Conservation (phyloP, 495 filamentous ascomycete species). For the Daldinia loculata region DNA sequence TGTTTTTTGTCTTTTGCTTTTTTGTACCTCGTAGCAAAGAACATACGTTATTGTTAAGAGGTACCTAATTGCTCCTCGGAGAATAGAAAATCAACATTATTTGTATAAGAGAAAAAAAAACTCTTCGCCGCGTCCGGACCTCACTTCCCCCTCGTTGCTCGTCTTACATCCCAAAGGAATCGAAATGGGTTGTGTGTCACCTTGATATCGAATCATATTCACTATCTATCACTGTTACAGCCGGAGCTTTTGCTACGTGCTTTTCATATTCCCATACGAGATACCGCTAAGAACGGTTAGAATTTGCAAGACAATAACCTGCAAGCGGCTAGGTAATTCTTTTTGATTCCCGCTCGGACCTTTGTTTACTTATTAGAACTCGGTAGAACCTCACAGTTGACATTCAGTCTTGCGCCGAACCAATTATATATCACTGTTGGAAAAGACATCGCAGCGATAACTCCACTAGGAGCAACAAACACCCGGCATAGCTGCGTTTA, state of each 20-base stretch:
- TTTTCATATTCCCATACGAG: neutral
- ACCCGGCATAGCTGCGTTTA: neutral
- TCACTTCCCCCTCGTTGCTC: conserved; percentile 10
- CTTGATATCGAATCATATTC: neutral
- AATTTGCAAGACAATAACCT: neutral
- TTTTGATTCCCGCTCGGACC: neutral
- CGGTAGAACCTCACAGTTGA: conserved; percentile 14
- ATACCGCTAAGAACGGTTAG: neutral
- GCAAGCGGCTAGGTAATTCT: conserved; percentile 11
- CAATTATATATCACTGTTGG: conserved; percentile 13
- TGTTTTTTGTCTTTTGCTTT: neutral
- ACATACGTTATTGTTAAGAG: too few relatives aligned
- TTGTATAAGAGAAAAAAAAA: neutral
- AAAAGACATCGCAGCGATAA: conserved; percentile 6
- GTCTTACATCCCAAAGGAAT: conserved; percentile 8
- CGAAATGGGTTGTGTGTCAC: conserved; percentile 11
- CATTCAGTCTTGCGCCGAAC: conserved; percentile 16
- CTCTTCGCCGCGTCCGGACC: conserved; percentile 2
- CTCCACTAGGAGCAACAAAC: neutral
- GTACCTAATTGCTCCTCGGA: neutral
- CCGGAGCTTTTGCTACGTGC: conserved; percentile 41
- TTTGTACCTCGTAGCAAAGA: neutral
- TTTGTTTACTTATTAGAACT: conserved; percentile 27
- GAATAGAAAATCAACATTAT: neutral
- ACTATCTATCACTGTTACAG: conserved; percentile 3